A percentile compares a stretch with the other conserved stretches of the same genome.
phyloP scores from a whole-genome alignment of 1,284 basidiomycete species.

The Malassezia caprae region DNA sequence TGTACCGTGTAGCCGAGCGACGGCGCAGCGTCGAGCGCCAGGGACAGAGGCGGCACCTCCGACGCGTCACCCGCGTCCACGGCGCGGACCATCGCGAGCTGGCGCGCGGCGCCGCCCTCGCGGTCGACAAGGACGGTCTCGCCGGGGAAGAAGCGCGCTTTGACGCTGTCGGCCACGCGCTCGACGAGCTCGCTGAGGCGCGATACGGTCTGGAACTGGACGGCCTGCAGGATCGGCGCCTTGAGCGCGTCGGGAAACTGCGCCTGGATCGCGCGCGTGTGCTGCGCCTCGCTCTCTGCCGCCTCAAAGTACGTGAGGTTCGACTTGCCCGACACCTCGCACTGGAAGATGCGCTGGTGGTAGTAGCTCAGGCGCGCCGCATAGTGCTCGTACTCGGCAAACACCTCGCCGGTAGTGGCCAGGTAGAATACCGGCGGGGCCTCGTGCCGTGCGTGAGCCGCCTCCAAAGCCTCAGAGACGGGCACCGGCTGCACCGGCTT shows the following conservation, averaged over 20 bases:
- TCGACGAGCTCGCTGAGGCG: constrained; percentile 89
- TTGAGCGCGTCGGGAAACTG: constrained; percentile 88
- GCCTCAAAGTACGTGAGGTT: constrained; percentile 89
- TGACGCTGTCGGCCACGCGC: constrained; percentile 84
- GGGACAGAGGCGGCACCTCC: background rate
- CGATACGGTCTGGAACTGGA: constrained; percentile 85
- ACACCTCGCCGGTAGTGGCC: constrained; percentile 42
- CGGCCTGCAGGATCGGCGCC: constrained; percentile 73
- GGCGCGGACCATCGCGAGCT: constrained; percentile 63
- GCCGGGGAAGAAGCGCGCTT: constrained; percentile 79
- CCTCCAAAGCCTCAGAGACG: constrained; percentile 21
- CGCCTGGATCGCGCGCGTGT: constrained; percentile 74
- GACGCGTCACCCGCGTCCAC: constrained; percentile 55
- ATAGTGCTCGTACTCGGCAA: constrained; percentile 56
- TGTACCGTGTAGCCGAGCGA: constrained; percentile 77
- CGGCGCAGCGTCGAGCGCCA: background rate
- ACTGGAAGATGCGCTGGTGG: constrained; percentile 81
- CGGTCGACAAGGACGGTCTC: constrained; percentile 54
- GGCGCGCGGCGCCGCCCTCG: constrained; percentile 51
- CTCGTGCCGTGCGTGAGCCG: constrained; percentile 19
- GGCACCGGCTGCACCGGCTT: constrained; percentile 36
- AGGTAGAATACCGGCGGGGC: constrained; percentile 44
- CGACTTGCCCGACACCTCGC: constrained; percentile 87
- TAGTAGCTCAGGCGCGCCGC: constrained; percentile 85
- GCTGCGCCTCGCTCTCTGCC: constrained; percentile 75